Percentiles rank a stretch among this genome's conserved stretches.
Evolutionary conservation across 2,329 filamentous ascomycete species (phyloP).

Genomic region (Ustilaginoidea virens): DNA sequence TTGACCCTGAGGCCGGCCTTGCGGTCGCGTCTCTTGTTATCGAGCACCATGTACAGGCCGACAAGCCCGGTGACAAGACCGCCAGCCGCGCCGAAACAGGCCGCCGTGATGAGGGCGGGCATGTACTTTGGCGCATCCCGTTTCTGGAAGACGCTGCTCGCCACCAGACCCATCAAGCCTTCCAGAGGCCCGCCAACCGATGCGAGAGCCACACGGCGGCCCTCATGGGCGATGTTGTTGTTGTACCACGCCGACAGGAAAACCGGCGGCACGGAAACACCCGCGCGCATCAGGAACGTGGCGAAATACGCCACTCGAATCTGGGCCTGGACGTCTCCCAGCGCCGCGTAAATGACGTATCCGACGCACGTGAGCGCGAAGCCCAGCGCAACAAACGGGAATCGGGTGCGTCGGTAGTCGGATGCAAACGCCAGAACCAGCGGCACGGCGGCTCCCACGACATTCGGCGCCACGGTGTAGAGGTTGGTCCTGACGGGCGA

Average conservation of each 20-base stretch:
- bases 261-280: slow-evolving; percentile 59
- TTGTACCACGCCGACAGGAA: slow-evolving; percentile 55
- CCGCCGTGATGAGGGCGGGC: slow-evolving; percentile 48
- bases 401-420: slow-evolving; percentile 49
- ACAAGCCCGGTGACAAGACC: slow-evolving; percentile 36
- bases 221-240: slow-evolving; percentile 70
- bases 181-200: slow-evolving; percentile 59
- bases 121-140: slow-evolving; percentile 52
- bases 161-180: slow-evolving; percentile 61
- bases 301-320: slow-evolving; percentile 59
- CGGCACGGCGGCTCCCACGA: slow-evolving; percentile 57
- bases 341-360: slow-evolving; percentile 63
- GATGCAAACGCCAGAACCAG: slow-evolving; percentile 57
- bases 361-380: slow-evolving; percentile 62
- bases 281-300: slow-evolving; percentile 73
- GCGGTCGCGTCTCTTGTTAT: slow-evolving; percentile 36
- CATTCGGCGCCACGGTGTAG: slow-evolving; percentile 68
- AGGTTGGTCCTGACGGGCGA: slow-evolving; percentile 51
- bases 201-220: slow-evolving; percentile 53
- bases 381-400: slow-evolving; percentile 59
- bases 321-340: slow-evolving; percentile 44
- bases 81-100: slow-evolving; percentile 47
- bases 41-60: slow-evolving; percentile 45
- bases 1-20: slow-evolving; percentile 32
- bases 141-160: slow-evolving; percentile 51